Conservation (phyloP, 805 yeast species). For the Jamesozyma piceae region DNA sequence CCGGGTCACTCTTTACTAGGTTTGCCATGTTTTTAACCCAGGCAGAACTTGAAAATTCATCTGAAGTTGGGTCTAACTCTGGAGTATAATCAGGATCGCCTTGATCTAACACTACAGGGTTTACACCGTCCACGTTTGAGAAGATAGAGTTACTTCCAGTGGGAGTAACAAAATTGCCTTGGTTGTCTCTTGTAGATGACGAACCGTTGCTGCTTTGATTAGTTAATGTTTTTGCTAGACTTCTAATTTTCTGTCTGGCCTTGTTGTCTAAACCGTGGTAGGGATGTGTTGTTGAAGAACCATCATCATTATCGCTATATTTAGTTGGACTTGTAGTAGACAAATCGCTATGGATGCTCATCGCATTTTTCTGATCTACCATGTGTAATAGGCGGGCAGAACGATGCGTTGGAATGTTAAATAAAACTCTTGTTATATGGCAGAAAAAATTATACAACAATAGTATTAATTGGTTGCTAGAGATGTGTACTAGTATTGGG, state of each 20-base stretch:
- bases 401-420: neutral
- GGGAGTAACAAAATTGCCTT: neutral
- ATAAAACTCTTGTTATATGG: neutral
- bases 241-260: constrained; percentile 27
- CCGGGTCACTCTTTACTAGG: constrained; percentile 46
- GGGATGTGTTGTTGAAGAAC: neutral
- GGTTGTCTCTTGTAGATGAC: neutral
- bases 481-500: no score
- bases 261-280: constrained; percentile 28
- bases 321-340: no score
- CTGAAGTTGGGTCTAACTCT: constrained; percentile 48
- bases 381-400: neutral
- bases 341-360: no score
- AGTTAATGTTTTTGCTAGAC: constrained; percentile 34
- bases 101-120: constrained; percentile 11
- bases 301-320: neutral
- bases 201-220: constrained; percentile 1
- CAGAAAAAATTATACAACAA: neutral
- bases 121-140: constrained; percentile 10
- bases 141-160: constrained; percentile 5
- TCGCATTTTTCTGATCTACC: no score
- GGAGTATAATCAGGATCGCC: constrained; percentile 31
- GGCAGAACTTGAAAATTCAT: constrained; percentile 44
- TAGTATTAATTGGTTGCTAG: neutral
- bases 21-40: constrained; percentile 58